A percentile compares a stretch with the other conserved stretches of the same genome.
Conservation (phyloP, 495 filamentous ascomycete genomes). For the Copromyces sp. region DNA sequence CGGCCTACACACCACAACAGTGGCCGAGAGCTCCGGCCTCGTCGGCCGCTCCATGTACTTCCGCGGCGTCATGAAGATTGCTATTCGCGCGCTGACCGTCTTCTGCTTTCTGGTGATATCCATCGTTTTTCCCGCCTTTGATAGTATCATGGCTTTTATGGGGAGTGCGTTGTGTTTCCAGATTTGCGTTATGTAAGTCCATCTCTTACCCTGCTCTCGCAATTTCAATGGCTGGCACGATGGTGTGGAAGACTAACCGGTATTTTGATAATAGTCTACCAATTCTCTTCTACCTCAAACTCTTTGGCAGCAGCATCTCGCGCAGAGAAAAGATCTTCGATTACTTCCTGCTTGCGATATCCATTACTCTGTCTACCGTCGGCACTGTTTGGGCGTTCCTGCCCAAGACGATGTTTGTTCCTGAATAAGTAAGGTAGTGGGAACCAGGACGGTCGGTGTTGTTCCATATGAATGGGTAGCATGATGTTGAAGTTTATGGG, state of each 20-base stretch:
- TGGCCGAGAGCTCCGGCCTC: slow-evolving; percentile 34
- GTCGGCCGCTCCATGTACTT: slow-evolving; percentile 46
- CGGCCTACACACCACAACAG: slow-evolving; percentile 52
- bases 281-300: slow-evolving; percentile 80
- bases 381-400: slow-evolving; percentile 85
- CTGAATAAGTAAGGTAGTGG: slow-evolving; percentile 14
- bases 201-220: neutral
- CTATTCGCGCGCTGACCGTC: slow-evolving; percentile 47
- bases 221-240: neutral
- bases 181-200: slow-evolving; percentile 71
- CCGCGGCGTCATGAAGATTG: slow-evolving; percentile 47
- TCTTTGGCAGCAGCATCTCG: slow-evolving; percentile 76
- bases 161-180: slow-evolving; percentile 86
- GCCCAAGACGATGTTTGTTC: slow-evolving; percentile 52
- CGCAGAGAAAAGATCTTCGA: slow-evolving; percentile 52
- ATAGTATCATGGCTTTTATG: slow-evolving; percentile 89
- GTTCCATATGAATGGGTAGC: neutral
- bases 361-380: slow-evolving; percentile 55
- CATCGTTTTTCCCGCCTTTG: slow-evolving; percentile 79
- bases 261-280: slow-evolving; percentile 41
- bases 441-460: neutral
- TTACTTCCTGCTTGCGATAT: slow-evolving; percentile 60
- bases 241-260: neutral
- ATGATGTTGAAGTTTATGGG: neutral
- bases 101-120: slow-evolving; percentile 40